phyloP scores from a whole-genome alignment of 2,329 filamentous ascomycete species.

The Xylariaceae sp. region DNA sequence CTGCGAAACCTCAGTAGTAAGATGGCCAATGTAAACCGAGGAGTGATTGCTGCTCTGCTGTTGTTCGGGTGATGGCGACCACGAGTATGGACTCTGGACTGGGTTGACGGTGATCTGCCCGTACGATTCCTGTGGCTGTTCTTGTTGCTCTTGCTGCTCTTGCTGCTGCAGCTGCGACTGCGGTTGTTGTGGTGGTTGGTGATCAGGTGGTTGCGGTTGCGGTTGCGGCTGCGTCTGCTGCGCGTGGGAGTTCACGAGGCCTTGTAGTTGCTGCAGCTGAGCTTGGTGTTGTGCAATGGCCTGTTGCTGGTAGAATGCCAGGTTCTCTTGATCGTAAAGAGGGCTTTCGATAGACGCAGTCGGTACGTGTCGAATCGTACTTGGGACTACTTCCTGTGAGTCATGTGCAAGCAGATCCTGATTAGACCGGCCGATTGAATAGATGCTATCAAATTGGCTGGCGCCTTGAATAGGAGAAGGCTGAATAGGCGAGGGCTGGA shows the following conservation, averaged over 20 bases:
- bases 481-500: constrained; percentile 27
- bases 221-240: constrained; percentile 2
- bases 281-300: constrained; percentile 30
- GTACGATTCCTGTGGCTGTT: constrained; percentile 37
- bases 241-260: constrained; percentile 17
- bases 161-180: constrained; percentile 38
- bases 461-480: constrained; percentile 45
- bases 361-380: constrained; percentile 47
- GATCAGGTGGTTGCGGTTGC: neutral
- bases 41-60: constrained; percentile 30
- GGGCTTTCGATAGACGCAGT: constrained; percentile 43
- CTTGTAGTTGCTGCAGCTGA: constrained; percentile 28
- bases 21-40: constrained; percentile 28
- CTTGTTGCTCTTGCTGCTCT: constrained; percentile 25
- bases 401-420: constrained; percentile 39
- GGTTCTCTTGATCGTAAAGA: constrained; percentile 44
- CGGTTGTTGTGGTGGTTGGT: constrained; percentile 18
- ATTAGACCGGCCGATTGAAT: constrained; percentile 38
- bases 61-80: constrained; percentile 32
- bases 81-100: constrained; percentile 36
- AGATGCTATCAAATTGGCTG: constrained; percentile 39
- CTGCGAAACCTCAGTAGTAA: constrained; percentile 34
- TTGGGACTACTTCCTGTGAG: constrained; percentile 38
- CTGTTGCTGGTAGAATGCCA: constrained; percentile 41
- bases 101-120: constrained; percentile 41